Conservation (phyloP, 495 filamentous ascomycete species). For the Hapsidospora chrysogenum region DNA sequence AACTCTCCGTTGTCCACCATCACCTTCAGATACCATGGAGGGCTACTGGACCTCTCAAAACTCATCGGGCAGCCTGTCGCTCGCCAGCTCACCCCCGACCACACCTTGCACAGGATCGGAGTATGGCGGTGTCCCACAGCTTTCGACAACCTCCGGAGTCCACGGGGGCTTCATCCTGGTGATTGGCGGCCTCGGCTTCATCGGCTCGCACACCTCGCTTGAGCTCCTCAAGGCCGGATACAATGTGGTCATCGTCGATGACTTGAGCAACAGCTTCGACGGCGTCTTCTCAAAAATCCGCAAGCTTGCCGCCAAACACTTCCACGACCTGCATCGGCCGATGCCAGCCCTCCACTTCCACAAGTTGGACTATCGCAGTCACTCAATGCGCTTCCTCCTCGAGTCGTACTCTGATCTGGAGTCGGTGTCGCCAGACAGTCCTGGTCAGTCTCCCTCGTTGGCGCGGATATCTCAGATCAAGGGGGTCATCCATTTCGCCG, state of each 20-base stretch:
- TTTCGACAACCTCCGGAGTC: neutral
- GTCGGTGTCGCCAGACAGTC: too few species aligned
- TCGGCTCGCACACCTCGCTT: slow-evolving; percentile 46
- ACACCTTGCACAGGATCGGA: slow-evolving; percentile 5
- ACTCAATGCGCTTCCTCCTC: slow-evolving; percentile 9
- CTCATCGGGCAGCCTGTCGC: too few species aligned
- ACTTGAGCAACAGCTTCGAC: slow-evolving; percentile 42
- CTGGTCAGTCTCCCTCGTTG: too few species aligned
- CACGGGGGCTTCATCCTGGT: slow-evolving; percentile 32
- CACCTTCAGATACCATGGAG: too few species aligned
- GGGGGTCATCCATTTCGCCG: slow-evolving; percentile 50
- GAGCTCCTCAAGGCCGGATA: slow-evolving; percentile 44
- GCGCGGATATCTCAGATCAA: slow-evolving; percentile 27
- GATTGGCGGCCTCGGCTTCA: slow-evolving; percentile 50
- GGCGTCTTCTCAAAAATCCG: slow-evolving; percentile 36
- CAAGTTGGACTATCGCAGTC: slow-evolving; percentile 39
- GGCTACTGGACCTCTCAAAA: too few species aligned
- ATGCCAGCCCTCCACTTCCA: slow-evolving; percentile 38
- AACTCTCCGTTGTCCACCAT: too few species aligned
- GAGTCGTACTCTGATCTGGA: slow-evolving; percentile 14
- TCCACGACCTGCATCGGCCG: slow-evolving; percentile 10
- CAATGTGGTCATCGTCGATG: slow-evolving; percentile 47
- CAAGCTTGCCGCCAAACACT: slow-evolving; percentile 30
- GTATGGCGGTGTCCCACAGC: neutral
- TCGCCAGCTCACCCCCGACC: slow-evolving; percentile 8